Conservation (phyloP, 805 yeast genomes). For the Ogataea philodendri region DNA sequence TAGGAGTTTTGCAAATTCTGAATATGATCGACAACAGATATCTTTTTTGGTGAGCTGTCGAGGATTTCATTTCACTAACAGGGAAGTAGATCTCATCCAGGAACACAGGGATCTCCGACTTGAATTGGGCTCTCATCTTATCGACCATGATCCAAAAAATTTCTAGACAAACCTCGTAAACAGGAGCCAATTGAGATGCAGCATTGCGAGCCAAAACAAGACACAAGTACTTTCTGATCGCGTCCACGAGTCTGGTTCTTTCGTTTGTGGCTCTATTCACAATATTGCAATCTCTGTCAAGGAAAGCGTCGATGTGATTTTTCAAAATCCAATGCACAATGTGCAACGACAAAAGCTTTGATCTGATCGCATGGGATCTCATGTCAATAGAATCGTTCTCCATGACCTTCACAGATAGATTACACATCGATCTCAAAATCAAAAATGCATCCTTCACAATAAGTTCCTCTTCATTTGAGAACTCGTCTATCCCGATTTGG, state of each 20-base stretch:
- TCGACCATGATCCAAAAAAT: conserved; percentile 88
- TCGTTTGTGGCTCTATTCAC: conserved; percentile 48
- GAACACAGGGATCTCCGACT: conserved; percentile 90
- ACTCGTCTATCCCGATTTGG: conserved; percentile 45
- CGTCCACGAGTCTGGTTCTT: conserved; percentile 65
- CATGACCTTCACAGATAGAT: conserved; percentile 78
- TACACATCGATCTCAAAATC: conserved; percentile 92
- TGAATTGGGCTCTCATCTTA: conserved; percentile 82
- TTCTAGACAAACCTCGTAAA: conserved; percentile 87
- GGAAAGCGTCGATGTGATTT: conserved; percentile 80
- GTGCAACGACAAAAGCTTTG: conserved; percentile 84
- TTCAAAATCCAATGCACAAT: conserved; percentile 81
- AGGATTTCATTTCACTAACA: conserved; percentile 84
- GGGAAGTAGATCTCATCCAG: conserved; percentile 93
- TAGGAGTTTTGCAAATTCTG: conserved; percentile 81
- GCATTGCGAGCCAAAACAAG: conserved; percentile 86
- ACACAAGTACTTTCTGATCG: conserved; percentile 81
- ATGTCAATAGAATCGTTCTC: conserved; percentile 76
- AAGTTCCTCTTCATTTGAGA: conserved; percentile 58
- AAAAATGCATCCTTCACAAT: conserved; percentile 88
- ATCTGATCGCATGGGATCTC: conserved; percentile 90
- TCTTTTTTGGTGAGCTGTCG: conserved; percentile 90
- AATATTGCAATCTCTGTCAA: conserved; percentile 56
- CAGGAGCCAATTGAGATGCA: conserved; percentile 86
- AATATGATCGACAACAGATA: conserved; percentile 79